A percentile compares a stretch with the other conserved stretches of the same genome.
phyloP scores from a whole-genome alignment of 805 yeast genomes.

The Cyberlindnera mycetangii region DNA sequence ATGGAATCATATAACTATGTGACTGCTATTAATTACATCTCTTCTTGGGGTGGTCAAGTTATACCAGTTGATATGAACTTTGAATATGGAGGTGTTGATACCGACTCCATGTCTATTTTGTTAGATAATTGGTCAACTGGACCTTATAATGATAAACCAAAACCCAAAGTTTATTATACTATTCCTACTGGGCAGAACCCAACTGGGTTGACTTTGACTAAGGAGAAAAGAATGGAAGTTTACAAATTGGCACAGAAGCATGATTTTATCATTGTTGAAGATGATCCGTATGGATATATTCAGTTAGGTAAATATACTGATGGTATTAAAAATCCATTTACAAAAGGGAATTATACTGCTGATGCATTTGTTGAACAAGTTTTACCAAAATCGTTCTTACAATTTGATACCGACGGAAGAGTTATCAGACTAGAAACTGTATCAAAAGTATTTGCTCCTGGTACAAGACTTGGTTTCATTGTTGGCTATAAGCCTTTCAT shows the following conservation, averaged over 20 bases:
- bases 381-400: conserved; percentile 47
- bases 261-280: conserved; percentile 61
- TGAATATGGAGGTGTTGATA: conserved; percentile 44
- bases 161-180: conserved; percentile 60
- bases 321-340: conserved; percentile 39
- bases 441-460: conserved; percentile 66
- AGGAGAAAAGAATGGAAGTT: conserved; percentile 46
- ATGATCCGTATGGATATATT: conserved; percentile 68
- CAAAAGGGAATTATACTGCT: conserved; percentile 30
- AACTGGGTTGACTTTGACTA: conserved; percentile 51
- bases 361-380: conserved; percentile 44
- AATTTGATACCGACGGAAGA: conserved; percentile 58
- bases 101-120: conserved; percentile 43
- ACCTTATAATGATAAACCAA: conserved; percentile 45
- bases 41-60: conserved; percentile 46
- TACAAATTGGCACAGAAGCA: conserved; percentile 51
- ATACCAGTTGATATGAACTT: conserved; percentile 45
- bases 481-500: conserved; percentile 48
- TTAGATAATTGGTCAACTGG: conserved; percentile 57
- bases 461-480: conserved; percentile 59
- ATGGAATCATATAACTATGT: conserved; percentile 67
- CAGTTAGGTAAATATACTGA: conserved; percentile 35
- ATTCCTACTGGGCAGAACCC: conserved; percentile 75
- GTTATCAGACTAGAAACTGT: conserved; percentile 62
- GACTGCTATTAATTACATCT: conserved; percentile 48